Percentiles rank a stretch among this genome's conserved stretches.
Conservation (phyloP, 2,329 filamentous ascomycete genomes). For the Microsporum audouinii region DNA sequence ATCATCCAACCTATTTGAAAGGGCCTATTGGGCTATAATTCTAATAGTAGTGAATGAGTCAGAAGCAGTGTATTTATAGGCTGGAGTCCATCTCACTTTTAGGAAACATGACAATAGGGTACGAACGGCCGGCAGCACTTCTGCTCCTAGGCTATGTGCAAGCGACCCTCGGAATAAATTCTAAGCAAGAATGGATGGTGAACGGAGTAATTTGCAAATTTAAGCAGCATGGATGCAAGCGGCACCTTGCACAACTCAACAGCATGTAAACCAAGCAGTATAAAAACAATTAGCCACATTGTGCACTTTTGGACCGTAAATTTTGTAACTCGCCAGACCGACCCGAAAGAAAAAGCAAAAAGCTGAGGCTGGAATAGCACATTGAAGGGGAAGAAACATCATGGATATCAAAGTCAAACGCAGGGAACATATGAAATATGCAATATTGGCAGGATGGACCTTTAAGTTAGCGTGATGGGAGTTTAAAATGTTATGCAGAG, state of each 20-base stretch:
- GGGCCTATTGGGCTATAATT: too few species aligned
- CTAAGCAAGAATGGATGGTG: not conserved
- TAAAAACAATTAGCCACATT: not conserved
- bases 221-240: not conserved
- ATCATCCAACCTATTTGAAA: too few species aligned
- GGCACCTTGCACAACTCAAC: not conserved
- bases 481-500: not conserved
- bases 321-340: not conserved
- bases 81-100: too few species aligned
- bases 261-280: not conserved
- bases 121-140: too few species aligned
- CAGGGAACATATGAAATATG: not conserved
- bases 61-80: too few species aligned
- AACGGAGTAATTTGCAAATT: not conserved
- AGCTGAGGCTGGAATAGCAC: not conserved
- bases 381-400: constrained; percentile 14
- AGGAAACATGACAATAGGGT: too few species aligned
- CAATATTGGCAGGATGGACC: not conserved
- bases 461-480: not conserved
- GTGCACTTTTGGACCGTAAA: constrained; percentile 3
- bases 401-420: constrained; percentile 30
- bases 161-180: not conserved
- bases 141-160: not conserved
- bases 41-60: too few species aligned
- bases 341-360: not conserved